Evolutionary conservation across 371 early-diverging fungal species (phyloP).

Genomic region (Mucor indicus): DNA sequence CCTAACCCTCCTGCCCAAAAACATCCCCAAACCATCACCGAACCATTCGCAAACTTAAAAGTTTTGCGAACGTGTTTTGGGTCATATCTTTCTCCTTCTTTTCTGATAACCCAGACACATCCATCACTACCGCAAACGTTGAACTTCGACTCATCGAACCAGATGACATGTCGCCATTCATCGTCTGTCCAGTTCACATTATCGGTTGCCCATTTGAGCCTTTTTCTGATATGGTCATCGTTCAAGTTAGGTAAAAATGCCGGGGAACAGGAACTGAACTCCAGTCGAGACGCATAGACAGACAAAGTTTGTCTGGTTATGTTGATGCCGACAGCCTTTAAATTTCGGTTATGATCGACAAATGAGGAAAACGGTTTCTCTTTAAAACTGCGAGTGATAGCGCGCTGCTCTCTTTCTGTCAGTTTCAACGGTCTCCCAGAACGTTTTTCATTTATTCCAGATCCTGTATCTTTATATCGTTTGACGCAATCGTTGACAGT

Average conservation of each 20-base stretch:
- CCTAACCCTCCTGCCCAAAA: constrained; percentile 5
- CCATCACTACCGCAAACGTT: not conserved
- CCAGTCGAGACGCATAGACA: too few species aligned
- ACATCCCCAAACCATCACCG: constrained; percentile 7
- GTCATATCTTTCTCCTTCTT: not conserved
- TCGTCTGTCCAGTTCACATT: constrained; percentile 6
- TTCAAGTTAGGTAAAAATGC: too few species aligned
- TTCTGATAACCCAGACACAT: not conserved
- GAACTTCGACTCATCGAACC: constrained; percentile 12
- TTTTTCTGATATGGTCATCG: too few species aligned
- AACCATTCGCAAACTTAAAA: not conserved
- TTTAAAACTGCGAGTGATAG: not conserved
- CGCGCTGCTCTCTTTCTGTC: constrained; percentile 3
- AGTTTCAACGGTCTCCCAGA: not conserved
- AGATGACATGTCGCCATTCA: constrained; percentile 5
- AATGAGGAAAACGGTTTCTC: not conserved
- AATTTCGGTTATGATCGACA: not conserved
- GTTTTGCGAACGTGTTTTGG: not conserved
- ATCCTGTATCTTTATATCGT: not conserved
- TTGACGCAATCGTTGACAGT: not conserved
- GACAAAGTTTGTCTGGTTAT: not conserved
- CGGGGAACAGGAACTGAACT: too few species aligned
- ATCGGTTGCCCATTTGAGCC: not conserved
- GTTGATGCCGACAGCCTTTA: not conserved
- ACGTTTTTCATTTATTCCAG: not conserved